Evolutionary conservation across 2,329 filamentous ascomycete species (phyloP), one percentile per base, ranked within the genome.

Genomic region (Ophiocordyceps camponoti-leonardi): DNA sequence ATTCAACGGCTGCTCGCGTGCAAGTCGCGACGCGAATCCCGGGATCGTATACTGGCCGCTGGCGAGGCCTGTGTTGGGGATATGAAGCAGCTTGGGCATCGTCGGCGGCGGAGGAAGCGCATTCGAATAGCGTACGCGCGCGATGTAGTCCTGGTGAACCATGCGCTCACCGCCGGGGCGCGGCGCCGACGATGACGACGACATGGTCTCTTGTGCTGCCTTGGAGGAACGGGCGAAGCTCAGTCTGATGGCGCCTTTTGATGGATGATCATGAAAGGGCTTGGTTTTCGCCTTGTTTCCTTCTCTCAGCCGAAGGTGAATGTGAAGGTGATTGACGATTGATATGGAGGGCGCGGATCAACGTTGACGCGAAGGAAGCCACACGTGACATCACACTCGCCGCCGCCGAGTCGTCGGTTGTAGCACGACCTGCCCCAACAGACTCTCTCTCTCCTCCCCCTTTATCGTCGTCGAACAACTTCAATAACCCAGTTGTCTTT

Each of bases 111-210:
- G 88, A 51, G 92, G 92, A 16, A 98, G 79, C 54, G 86, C 82
- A 77, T 98, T 98, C 58, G 86, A 87, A 64, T 93, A 98, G 64
- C 92, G 79, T 58, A 95, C 86, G 56, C 88, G 83, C 51, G 88
- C 90, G 60, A 98, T 94, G 66, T 95, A 96, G 66, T 98, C 92
- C 67, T 98, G 92, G 60, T 94, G 86, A 56, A 80, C 71, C 57
- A 76, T 71, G 61, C 76, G 73, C 62, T 76, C 73, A 28, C 26
- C 26, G 60, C 71, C 69, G 51, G 62, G 58, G 54, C 64, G 64
- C 54, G 58, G 53, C 49, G 53, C 57, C 18, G 58, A 56, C 47
- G 61, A 60, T 43, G 35, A 39, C 35, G 35, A 39, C 10, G 60
- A 57, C 60, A 62, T 62, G 26, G 47, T 51, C 49, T 20, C 40